Conservation (phyloP, 140 eudicot genomes). For the Anethum foeniculum region DNA sequence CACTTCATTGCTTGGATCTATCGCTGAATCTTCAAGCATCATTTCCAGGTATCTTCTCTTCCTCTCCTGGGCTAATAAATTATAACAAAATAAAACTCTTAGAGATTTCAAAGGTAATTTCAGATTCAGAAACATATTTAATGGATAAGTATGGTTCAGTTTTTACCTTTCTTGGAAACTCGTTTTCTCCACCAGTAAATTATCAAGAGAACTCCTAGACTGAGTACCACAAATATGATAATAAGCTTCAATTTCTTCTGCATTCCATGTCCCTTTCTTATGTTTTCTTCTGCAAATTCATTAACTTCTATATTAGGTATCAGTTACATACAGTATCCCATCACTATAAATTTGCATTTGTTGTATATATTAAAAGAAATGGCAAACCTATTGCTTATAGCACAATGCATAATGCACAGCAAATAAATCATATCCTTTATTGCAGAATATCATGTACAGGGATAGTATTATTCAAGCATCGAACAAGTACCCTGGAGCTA, state of each 20-base stretch:
- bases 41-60: slow-evolving; percentile 14
- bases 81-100: not conserved
- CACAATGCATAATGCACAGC: not conserved
- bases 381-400: not conserved
- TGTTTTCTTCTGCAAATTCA: slow-evolving; percentile 1
- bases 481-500: not conserved
- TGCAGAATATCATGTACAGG: not conserved
- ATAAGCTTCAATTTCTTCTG: not conserved
- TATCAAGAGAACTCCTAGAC: not conserved
- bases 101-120: too few relatives aligned
- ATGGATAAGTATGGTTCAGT: not conserved
- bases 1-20: not conserved
- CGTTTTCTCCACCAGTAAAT: slow-evolving; percentile 8
- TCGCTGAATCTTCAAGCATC: slow-evolving; percentile 9
- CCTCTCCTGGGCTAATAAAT: not conserved
- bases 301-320: not conserved
- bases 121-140: not conserved
- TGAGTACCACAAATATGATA: not conserved
- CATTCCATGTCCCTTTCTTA: slow-evolving; percentile 1
- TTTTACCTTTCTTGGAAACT: slow-evolving; percentile 5
- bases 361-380: not conserved
- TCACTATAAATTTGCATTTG: not conserved
- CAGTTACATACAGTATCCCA: not conserved
- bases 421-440: not conserved
- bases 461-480: not conserved